phyloP scores from a whole-genome alignment of 257 asterid species.

The Solanum clarkiae region DNA sequence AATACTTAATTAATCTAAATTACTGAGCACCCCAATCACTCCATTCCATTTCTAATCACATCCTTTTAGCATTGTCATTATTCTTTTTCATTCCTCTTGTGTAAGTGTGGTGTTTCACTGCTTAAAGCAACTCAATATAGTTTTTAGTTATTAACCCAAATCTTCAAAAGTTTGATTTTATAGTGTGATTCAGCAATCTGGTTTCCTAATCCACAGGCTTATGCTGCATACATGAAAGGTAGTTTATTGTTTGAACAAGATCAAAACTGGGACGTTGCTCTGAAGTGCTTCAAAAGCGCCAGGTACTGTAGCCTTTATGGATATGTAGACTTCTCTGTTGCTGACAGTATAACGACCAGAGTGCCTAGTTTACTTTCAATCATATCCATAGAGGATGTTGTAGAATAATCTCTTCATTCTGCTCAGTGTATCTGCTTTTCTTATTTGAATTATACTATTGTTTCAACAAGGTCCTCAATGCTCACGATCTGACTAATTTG shows the following conservation, averaged over 20 bases:
- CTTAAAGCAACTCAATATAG: neutral
- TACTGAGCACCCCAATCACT: neutral
- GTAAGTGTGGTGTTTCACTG: neutral
- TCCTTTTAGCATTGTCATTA: neutral
- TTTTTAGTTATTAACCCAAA: neutral
- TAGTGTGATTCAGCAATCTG: neutral
- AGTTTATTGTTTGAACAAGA: constrained; percentile 86
- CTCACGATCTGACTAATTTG: constrained; percentile 10
- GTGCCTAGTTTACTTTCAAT: neutral
- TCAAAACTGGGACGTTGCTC: constrained; percentile 81
- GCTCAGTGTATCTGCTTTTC: neutral
- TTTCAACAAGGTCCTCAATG: neutral
- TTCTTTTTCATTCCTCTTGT: neutral
- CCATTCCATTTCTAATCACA: neutral
- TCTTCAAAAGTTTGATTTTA: neutral
- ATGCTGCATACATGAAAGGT: constrained; percentile 94
- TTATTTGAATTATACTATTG: neutral
- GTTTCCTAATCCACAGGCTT: constrained; percentile 47
- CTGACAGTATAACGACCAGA: neutral
- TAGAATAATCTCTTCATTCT: neutral
- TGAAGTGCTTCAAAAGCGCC: constrained; percentile 85
- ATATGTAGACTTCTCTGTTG: neutral
- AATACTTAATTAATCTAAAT: neutral
- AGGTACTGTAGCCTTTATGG: constrained; percentile 30
- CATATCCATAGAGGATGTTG: neutral